Evolutionary conservation across 2,329 filamentous ascomycete species (phyloP).

Genomic region (Epicoccum nigrum): DNA sequence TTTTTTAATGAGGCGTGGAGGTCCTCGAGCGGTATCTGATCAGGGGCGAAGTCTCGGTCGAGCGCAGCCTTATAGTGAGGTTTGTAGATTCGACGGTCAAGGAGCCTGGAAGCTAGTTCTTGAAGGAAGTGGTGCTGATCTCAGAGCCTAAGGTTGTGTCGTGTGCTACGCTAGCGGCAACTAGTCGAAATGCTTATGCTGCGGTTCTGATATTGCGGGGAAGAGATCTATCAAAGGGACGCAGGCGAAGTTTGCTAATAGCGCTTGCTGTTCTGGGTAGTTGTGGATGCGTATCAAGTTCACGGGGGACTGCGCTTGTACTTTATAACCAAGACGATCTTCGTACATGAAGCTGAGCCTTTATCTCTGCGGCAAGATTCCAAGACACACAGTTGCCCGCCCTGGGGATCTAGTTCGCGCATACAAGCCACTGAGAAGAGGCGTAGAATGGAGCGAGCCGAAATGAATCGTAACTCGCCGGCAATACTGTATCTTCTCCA

Average conservation of each 20-base stretch:
- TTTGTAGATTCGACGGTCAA: background rate
- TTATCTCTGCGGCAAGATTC: conserved; percentile 36
- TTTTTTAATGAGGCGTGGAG: conserved; percentile 16
- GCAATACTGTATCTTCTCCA: conserved; percentile 31
- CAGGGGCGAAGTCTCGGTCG: background rate
- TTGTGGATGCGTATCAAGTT: background rate
- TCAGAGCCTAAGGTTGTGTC: conserved; percentile 7
- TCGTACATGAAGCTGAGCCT: conserved; percentile 12
- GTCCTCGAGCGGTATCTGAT: conserved; percentile 2
- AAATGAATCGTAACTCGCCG: conserved; percentile 37
- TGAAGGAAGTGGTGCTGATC: conserved; percentile 2
- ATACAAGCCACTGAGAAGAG: conserved; percentile 23
- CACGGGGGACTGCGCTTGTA: background rate
- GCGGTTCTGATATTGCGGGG: conserved; percentile 15
- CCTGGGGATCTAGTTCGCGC: conserved; percentile 25
- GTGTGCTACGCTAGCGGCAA: conserved; percentile 15
- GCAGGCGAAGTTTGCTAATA: background rate
- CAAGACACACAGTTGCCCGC: conserved; percentile 39
- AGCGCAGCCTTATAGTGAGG: background rate
- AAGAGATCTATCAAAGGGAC: background rate
- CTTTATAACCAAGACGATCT: conserved; percentile 15
- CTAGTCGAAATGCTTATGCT: conserved; percentile 11
- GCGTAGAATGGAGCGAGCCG: conserved; percentile 39
- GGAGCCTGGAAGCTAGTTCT: background rate
- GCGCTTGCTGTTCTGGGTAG: background rate